Evolutionary conservation across 805 yeast species (phyloP), one percentile per base, ranked within the genome.

Genomic region (Monosporozyma yasuniensis): DNA sequence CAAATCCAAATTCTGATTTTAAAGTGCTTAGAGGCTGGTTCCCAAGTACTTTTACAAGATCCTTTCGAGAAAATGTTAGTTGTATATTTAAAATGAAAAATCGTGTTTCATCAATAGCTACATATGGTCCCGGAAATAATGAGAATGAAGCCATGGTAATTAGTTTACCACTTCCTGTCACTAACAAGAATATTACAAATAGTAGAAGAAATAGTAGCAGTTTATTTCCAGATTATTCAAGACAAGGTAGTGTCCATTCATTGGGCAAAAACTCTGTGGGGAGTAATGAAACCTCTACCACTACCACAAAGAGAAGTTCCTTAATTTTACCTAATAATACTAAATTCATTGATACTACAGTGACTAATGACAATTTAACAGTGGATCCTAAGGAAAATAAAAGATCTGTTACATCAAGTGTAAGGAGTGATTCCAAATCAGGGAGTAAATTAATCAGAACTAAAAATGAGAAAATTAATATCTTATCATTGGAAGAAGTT

Each of bases 11-110:
- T 21, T 12, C 42, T 21, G 53, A 55, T 9, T 64, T 65, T 37
- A 63, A 51, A 38, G 64, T 75, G 5, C 59, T 62, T 38, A 73
- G 95, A 60, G 96, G 96, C 57, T 88, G 96, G 96, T 86, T 88
- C 69, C 95, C 96, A 16, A 76, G 76, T 46, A 77, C 76, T 51
- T 82, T 76, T 73, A 56, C 49, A 21, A 48, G 60, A 32, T 48
- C 56, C 3, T 51, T 52, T 44, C 42, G 45, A 43, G 55, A 48
- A 35, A 47, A 47, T n/a, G 49, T 47, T 22, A 30, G 18, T 39
- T 47, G 49, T 39, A 11, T 14, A 28, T 25, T 28, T 41, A 39
- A 30, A n/a, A 39, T 14, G 11, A 30, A 37, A 18, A 46, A 25
- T 16, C 38, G 25, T 28, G 71, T 54, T 71, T 68, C 34, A 73